Conservation (phyloP, 2,329 filamentous ascomycete genomes). For the Arthrobotrys sphaeroides region DNA sequence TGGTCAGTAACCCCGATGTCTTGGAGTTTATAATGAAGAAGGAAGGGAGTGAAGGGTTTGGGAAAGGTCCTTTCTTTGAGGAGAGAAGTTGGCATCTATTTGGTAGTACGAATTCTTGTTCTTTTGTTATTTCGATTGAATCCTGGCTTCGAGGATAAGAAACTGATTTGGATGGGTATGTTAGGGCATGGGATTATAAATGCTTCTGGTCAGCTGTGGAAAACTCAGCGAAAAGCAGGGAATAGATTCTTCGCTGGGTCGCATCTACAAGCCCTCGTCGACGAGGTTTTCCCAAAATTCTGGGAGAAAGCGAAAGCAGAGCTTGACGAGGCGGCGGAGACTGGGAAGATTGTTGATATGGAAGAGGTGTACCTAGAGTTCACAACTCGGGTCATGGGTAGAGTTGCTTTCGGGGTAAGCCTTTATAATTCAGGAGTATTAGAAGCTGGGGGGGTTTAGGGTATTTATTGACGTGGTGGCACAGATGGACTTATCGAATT, state of each 20-base stretch:
- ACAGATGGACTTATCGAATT: conserved; percentile 72
- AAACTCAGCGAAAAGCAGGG: conserved; percentile 71
- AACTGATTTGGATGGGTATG: background rate
- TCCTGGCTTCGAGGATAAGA: background rate
- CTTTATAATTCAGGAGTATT: background rate
- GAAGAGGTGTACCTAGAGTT: conserved; percentile 72
- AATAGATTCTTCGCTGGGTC: conserved; percentile 68
- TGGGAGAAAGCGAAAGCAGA: conserved; percentile 63
- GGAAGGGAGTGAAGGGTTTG: conserved; percentile 66
- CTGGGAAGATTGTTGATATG: conserved; percentile 64
- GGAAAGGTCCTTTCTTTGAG: conserved; percentile 72
- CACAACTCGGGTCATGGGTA: conserved; percentile 73
- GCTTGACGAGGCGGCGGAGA: conserved; percentile 60
- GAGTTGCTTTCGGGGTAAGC: conserved; percentile 71
- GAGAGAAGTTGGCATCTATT: conserved; percentile 71
- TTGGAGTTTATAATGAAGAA: conserved; percentile 72
- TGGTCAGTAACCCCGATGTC: conserved; percentile 71
- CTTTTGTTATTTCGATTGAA: background rate
- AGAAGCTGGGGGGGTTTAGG: background rate
- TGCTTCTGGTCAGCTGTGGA: conserved; percentile 72
- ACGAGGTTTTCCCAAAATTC: conserved; percentile 68
- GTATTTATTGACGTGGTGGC: background rate
- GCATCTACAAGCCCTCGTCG: conserved; percentile 69
- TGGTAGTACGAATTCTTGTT: conserved; percentile 60
- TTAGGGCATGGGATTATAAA: conserved; percentile 73